Conservation (phyloP, 495 filamentous ascomycete species). For the Aspergillus homomorphus region DNA sequence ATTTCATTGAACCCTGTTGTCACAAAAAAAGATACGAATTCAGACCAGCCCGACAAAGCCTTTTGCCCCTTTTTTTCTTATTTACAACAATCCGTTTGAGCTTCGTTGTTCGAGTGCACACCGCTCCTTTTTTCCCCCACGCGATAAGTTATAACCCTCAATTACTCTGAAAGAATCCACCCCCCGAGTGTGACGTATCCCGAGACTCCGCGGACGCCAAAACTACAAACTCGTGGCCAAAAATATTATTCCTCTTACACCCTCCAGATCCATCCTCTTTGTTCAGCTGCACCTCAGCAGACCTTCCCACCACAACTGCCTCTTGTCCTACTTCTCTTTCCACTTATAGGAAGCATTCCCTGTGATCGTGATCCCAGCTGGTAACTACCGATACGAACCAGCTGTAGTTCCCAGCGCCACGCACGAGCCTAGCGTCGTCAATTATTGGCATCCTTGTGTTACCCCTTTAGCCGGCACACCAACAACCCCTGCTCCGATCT, state of each 20-base stretch:
- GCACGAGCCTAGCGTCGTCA: slow-evolving; percentile 7
- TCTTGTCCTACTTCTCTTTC: background rate
- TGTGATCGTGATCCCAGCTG: background rate
- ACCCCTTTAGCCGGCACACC: slow-evolving; percentile 1
- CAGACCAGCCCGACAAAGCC: background rate
- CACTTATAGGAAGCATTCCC: background rate
- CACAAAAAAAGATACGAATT: background rate
- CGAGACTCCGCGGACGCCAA: background rate
- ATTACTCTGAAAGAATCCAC: background rate
- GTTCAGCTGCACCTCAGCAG: background rate
- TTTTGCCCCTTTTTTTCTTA: slow-evolving; percentile 20
- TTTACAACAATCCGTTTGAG: slow-evolving; percentile 1
- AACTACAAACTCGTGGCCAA: background rate
- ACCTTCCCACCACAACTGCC: background rate
- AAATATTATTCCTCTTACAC: background rate
- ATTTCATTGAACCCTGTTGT: background rate
- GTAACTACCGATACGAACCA: background rate
- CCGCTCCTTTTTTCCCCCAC: slow-evolving; percentile 1
- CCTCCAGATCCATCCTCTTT: background rate
- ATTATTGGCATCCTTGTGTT: slow-evolving; percentile 3
- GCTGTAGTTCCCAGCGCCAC: slow-evolving; percentile 1
- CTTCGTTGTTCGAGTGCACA: background rate
- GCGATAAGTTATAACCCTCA: background rate
- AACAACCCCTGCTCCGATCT: slow-evolving; percentile 5
- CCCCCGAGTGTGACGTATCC: slow-evolving; percentile 2